Evolutionary conservation across 352 stramenopile species (phyloP), one percentile per base, ranked within the genome.

Genomic region (Phytopythium montanum): DNA sequence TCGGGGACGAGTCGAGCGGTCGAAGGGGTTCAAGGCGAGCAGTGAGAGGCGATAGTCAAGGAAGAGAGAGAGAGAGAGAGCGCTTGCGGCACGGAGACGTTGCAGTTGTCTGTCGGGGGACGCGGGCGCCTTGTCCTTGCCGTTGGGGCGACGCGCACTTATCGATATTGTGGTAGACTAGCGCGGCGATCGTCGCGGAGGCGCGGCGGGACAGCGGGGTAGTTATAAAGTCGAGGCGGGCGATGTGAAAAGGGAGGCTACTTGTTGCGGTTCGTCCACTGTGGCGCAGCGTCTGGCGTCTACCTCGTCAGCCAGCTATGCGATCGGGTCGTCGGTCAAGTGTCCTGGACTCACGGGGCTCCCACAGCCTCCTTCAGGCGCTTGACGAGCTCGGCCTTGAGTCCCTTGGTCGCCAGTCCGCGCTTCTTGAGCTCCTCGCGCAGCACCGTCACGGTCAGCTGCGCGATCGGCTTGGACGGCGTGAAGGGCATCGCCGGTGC

Each of bases 331-430:
- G 33, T 28, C 4, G 1, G 28, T 10, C 18, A 23, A 38, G 10
- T 8, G 33, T 16, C 50, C 23, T 10, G 31, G 12, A 5, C 10
- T 56, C 18, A 79, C 61, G 65, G 65, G 65, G 72, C 65, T 23
- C 68, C 71, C 50, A 79, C 64, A 44, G 79, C 85, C 59, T 90
- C 76, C 64, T 91, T 90, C 66, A 95, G 79, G 36, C 85, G 75
- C 71, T 91, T 75, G 39, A 87, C 81, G 33, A 95, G 62, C 54
- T 95, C 85, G 16, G 84, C 85, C 66, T 95, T 95, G 34, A 95
- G 72, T 7, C 85, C 85, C 66, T 91, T 92, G 41, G 85, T 95
- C 36, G 83, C 74, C 33, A 95, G 51, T 1, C 79, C 82, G 25
- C 84, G 79, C 19, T 83, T 74, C 64, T 95, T 95, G 23, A 95